Percentiles rank a stretch among this genome's conserved stretches.
Evolutionary conservation across 106 monocot genomes (phyloP).

Genomic region (Acanthochlamys bracteata): DNA sequence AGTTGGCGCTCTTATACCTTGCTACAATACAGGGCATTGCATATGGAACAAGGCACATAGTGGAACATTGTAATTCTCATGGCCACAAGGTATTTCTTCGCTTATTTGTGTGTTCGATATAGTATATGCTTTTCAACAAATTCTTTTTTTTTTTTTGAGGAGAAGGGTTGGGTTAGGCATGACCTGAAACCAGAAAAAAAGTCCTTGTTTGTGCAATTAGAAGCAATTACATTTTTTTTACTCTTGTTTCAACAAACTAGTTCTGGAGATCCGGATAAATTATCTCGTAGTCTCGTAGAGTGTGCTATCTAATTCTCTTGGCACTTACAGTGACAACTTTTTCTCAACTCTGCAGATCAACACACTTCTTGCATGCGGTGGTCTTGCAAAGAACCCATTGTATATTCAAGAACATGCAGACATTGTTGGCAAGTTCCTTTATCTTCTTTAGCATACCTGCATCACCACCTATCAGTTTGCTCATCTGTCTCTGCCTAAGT

Average conservation of each 20-base stretch:
- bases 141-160: too few relatives aligned
- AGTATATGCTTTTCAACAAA: too few relatives aligned
- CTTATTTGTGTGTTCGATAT: too few relatives aligned
- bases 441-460: constrained; percentile 7
- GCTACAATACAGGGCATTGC: constrained; percentile 90
- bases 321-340: neutral
- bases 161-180: too few relatives aligned
- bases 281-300: too few relatives aligned
- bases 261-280: too few relatives aligned
- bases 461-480: too few relatives aligned
- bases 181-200: too few relatives aligned
- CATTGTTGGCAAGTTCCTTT: constrained; percentile 58
- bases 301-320: neutral
- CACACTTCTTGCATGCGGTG: constrained; percentile 95
- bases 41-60: constrained; percentile 94
- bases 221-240: too few relatives aligned
- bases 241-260: too few relatives aligned
- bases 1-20: constrained; percentile 78
- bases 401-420: constrained; percentile 97
- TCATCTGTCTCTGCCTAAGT: too few relatives aligned
- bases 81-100: constrained; percentile 67
- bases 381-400: constrained; percentile 79
- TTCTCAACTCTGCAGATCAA: constrained; percentile 50
- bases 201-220: too few relatives aligned
- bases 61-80: constrained; percentile 92